Base-by-base conservation (phyloP, 2,329 filamentous ascomycete genomes). In the Teratosphaeria epicoccoides region DNA sequence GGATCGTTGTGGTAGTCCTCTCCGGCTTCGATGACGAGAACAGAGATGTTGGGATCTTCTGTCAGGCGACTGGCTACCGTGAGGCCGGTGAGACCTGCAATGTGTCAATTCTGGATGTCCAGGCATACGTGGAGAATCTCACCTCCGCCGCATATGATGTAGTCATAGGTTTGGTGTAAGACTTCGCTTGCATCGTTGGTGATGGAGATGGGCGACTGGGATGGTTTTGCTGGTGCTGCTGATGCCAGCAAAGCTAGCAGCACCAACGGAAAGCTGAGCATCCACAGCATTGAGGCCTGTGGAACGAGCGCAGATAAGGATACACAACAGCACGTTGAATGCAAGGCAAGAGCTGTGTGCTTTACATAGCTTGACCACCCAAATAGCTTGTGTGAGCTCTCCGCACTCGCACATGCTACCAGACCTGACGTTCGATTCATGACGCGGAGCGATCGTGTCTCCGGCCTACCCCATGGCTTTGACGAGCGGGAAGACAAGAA, bases 21-120 rank as follows among this genome's bases (percentile, higher is more conserved):
- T 25, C 58, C 58, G 5, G 62, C 62, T 53, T 64, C 62, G 24
- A 64, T 53, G 33, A 64, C 50, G 24, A 59, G 55, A 11, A 63
- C 59, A 6, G 50, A 53, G 33, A 60, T 45, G 45, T 54, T 43
- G 3, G 53, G 50, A 28, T 57, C 46, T 44, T 60, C 56, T 9
- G 57, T 52, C 14, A 62, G 55, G 17, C 58, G 55, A 24, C 55
- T 56, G 14, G 59, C 62, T 17, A 64, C 50, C n/a, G 54, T 56
- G 37, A 64, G 52, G 37, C 60, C 61, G 6, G 61, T 58, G 6
- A 60, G 50, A 28, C 59, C 33, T 40, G 33, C 9, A 7, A 20
- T 20, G 9, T 5, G n/a, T 40, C 14, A 40, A 17, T 25, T n/a
- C n/a, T n/a, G n/a, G n/a, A n/a, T n/a, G n/a, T n/a, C n/a, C n/a